Evolutionary conservation across 345 rosid genomes (phyloP), one percentile per base, ranked within the genome.

Genomic region (Rhodamnia argentea): DNA sequence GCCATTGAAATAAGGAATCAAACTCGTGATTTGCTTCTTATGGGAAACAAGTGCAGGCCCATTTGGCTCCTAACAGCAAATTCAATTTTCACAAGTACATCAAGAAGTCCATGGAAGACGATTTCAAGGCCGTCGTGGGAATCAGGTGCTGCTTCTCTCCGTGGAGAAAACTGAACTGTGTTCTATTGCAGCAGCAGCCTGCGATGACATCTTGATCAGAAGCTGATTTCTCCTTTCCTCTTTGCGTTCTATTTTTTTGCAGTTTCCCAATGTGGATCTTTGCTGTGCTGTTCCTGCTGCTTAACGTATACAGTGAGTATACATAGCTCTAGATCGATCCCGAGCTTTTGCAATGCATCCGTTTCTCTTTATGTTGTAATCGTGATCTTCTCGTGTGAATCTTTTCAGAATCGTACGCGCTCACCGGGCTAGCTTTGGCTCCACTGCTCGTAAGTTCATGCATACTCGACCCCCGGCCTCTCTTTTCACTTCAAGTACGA

Each of bases 91-190:
- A 91, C 83, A 92, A 86, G 82, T 92, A 92, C 92, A 91, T 91
- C 75, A 91, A 92, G 87, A 91, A 93, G 86, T 92, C 94, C 81
- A 91, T 92, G 92, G 96, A 94, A 87, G 96, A 94, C 82, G 94
- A 92, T 83, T 94, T 94, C 84, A 94, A 92, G 87, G 93, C 89
- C 86, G 94, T 92, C 14, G 96, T 92, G 13, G 93, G 96, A 62
- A 90, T 92, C 51, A 94, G 94, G 93, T 92, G 32, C 44, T 64
- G 3, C 76, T 64, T 18, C 44, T 32, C 76, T 32, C 44, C 10
- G 1, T 16, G 44, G 9, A 64, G 44, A 18, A 64, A 32, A 64
- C 40, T 64, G 76, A 64, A 32, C 14, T 16, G 1, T 16, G 3
- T 64, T 64, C 44, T 32, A 64, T 32, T 8, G 44, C 76, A 64